Percentiles rank a stretch among this genome's conserved stretches.
Conservation (phyloP, 495 filamentous ascomycete species). For the Poronia punctata region DNA sequence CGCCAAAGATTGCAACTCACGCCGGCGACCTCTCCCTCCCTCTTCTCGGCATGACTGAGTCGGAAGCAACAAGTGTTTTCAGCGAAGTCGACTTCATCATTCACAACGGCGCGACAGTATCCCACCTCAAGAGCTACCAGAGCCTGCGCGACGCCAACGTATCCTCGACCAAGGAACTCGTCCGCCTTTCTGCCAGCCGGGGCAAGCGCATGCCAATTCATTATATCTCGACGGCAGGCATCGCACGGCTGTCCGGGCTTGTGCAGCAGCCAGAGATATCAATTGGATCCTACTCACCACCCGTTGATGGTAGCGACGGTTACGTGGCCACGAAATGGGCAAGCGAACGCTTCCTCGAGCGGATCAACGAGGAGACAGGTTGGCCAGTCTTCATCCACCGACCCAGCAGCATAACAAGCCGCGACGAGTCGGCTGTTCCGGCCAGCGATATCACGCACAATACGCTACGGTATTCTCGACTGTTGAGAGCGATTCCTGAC, state of each 20-base stretch:
- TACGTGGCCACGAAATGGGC: no score
- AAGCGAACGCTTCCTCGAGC: no score
- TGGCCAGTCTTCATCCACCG: no score
- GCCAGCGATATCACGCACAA: constrained; percentile 6
- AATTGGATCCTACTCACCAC: no score
- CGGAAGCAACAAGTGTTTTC: constrained; percentile 20
- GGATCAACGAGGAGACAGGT: no score
- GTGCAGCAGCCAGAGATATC: no score
- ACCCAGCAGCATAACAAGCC: constrained; percentile 13
- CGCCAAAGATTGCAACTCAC: constrained; percentile 4
- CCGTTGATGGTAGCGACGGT: no score
- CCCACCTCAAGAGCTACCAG: constrained; percentile 43
- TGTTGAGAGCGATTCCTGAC: constrained; percentile 7
- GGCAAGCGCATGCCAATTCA: constrained; percentile 41
- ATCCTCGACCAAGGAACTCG: constrained; percentile 36
- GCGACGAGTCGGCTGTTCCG: constrained; percentile 7
- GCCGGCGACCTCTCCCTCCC: constrained; percentile 17
- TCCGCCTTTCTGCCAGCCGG: constrained; percentile 26
- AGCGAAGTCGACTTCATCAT: constrained; percentile 35
- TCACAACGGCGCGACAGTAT: constrained; percentile 48
- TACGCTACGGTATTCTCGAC: constrained; percentile 4
- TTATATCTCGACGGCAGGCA: constrained; percentile 39
- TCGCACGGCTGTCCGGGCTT: no score
- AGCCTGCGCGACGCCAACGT: constrained; percentile 37
- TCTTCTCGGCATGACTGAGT: constrained; percentile 31